Base-by-base conservation (phyloP, 805 yeast species). In the Myxozyma melibiosi region DNA sequence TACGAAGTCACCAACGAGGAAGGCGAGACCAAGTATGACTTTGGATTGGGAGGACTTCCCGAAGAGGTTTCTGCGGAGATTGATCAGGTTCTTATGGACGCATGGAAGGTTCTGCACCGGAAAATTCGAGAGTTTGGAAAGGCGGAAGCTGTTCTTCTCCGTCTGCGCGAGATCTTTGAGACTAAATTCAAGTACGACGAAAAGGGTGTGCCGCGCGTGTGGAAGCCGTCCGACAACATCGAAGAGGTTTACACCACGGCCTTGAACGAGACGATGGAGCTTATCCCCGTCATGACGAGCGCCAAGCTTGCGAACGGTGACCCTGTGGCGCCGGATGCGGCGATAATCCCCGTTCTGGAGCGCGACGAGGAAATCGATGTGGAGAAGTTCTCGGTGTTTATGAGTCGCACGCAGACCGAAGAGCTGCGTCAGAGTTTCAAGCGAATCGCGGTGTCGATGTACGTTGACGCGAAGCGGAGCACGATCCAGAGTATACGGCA, bases 401-500 rank as follows among this genome's bases (percentile, higher is more conserved):
- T 90, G 40, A 72, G 78, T 22, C 80, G 81, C 24, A 66, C 75
- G 5, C 88, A 86, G 58, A 84, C 84, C 68, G 78, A 76, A 16
- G 80, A 76, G 27, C 76, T 90, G 2, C 70, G 77, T 55, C 74
- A 75, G 55, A 83, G 83, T 65, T 84, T 89, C 71, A 83, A 85
- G 70, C 84, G 84, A 58, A 87, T 86, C 66, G 81, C 88, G 20
- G 96, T 90, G 69, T 82, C 91, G 8, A 78, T 85, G 43, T 91
- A 83, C 60, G 76, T 92, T 46, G 97, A 91, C 67, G 90, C 97
- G 18, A 91, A 88, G 71, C 82, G 97, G 63, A 87, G 96, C 2
- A 84, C 88, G 51, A 80, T 90, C 45, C 86, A 84, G 61, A 84
- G 86, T 46, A 80, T 84, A 11, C 83, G 96, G 0, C 84, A 85